Conservation (phyloP, 169 alveolate species). For the Perkinsus chesapeaki region DNA sequence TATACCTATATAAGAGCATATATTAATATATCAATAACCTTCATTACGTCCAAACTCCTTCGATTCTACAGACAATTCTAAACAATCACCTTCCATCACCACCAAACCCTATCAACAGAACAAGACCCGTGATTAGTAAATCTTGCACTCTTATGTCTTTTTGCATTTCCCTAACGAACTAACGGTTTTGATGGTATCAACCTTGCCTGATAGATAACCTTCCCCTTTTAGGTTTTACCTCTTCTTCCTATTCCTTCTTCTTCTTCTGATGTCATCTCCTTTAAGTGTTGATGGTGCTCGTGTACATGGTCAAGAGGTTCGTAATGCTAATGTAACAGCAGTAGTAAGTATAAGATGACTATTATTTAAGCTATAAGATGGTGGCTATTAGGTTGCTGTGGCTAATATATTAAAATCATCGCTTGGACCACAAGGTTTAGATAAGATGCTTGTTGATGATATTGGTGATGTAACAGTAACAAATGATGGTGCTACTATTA, state of each 20-base stretch:
- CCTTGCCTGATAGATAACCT: not conserved
- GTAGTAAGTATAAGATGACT: not conserved
- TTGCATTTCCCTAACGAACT: not conserved
- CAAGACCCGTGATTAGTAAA: not conserved
- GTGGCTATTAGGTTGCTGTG: conserved; percentile 53
- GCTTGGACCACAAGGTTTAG: conserved; percentile 98
- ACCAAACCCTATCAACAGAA: no score
- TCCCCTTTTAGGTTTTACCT: not conserved
- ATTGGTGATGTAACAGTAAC: conserved; percentile 98
- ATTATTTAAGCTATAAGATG: not conserved
- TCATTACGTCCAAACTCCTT: not conserved
- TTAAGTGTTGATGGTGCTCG: not conserved
- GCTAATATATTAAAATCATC: conserved; percentile 94
- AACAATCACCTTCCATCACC: no score
- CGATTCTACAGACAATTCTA: no score
- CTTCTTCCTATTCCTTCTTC: not conserved
- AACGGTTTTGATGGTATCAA: not conserved
- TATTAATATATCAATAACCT: no score
- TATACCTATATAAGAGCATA: not conserved
- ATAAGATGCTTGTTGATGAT: conserved; percentile 98
- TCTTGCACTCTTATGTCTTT: not conserved
- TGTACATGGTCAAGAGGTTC: not conserved
- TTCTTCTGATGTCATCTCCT: not conserved
- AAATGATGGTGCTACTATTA: conserved; percentile 98
- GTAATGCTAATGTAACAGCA: not conserved